Percentiles rank a stretch among this genome's conserved stretches.
Evolutionary conservation across 352 stramenopile species (phyloP).

Genomic region (Phytophthora quininea): DNA sequence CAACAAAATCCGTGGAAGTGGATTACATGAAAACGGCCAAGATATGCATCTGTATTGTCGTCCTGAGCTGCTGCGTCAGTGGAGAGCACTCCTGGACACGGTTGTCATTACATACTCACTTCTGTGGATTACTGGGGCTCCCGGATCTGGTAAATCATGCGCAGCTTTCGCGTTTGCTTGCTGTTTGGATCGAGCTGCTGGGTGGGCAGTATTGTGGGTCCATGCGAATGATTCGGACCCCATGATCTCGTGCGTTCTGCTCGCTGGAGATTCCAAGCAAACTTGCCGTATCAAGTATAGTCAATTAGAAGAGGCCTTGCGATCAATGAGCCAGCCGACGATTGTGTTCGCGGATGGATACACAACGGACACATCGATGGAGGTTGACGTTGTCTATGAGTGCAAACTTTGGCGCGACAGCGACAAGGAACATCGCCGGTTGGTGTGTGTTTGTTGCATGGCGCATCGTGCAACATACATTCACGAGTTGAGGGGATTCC

Average conservation of each 20-base stretch:
- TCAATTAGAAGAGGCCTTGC: not conserved
- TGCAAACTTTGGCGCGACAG: not conserved
- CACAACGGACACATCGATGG: not conserved
- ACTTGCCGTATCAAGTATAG: not conserved
- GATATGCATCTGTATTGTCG: not conserved
- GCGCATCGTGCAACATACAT: not conserved
- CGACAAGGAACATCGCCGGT: not conserved
- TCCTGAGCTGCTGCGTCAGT: not conserved
- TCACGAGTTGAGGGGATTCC: not conserved
- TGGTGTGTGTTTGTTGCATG: not conserved
- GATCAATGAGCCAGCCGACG: not conserved
- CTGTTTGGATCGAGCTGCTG: not conserved
- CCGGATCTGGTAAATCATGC: not conserved
- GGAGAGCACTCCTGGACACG: not conserved
- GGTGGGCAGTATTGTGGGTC: not conserved
- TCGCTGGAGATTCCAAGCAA: not conserved
- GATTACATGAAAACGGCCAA: not conserved
- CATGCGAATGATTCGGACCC: not conserved
- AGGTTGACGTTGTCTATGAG: not conserved
- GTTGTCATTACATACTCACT: not conserved
- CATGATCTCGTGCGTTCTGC: not conserved
- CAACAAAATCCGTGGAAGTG: not conserved
- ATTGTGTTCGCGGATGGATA: not conserved
- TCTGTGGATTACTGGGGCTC: not conserved
- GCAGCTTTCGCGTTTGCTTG: not conserved